Base-by-base conservation (phyloP, 1,284 basidiomycete genomes). In the Bjerkandera adusta region DNA sequence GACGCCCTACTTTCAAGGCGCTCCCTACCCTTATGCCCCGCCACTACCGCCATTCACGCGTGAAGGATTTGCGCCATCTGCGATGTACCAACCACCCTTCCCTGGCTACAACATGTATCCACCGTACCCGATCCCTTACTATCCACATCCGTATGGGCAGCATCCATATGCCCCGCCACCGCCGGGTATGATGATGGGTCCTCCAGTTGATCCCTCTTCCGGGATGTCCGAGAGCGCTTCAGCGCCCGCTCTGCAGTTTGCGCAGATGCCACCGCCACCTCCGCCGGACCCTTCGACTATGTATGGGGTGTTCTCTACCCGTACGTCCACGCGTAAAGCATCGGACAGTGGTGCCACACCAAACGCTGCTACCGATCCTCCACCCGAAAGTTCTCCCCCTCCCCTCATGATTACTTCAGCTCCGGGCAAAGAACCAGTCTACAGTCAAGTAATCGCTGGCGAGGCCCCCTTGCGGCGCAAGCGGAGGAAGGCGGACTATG, bases 1-100 rank as follows among this genome's bases (percentile, higher is more conserved):
- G 58, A 52, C 59, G 1, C 57, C 63, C 1, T 68, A 65, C 46
- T 49, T 41, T 1, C 41, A 43, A 29, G 24, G 45, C 46, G 36
- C 27, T 1, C 41, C 41, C 4, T 58, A 57, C 29, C 50, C 49
- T 2, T 61, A 58, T 20, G 30, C 46, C 21, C 43, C 54, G 6
- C 48, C 57, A 8, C 47, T 51, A 5, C 51, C 56, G 26, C 39
- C 47, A 22, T 39, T 37, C 20, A 36, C 36, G 3, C 44, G 44
- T 20, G 44, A 45, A 11, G 29, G 36, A 15, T 34, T 43, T 36
- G 47, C 51, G n/a, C 44, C 53, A 3, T 49, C 56, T 21, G 52
- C 54, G 5, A 47, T 55, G 45, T 58, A 56, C 32, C 56, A 51
- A 22, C 52, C 43, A 11, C 56, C 50, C 5, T 43, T 15, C 22